Conservation (phyloP, 805 yeast species). For the Alloascoidea hylecoeti region DNA sequence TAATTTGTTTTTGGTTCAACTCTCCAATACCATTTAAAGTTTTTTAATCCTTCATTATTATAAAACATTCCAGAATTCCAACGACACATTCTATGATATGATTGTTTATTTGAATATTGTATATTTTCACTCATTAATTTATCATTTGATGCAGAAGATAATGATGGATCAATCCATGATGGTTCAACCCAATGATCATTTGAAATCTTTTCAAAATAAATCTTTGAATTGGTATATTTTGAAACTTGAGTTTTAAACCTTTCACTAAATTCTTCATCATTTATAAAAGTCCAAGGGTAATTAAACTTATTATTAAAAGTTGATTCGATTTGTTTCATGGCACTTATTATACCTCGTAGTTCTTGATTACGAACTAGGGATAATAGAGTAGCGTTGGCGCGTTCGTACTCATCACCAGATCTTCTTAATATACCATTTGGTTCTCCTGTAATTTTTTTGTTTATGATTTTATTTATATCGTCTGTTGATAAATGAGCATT, state of each 20-base stretch:
- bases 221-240: conserved; percentile 24
- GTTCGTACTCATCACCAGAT: conserved; percentile 9
- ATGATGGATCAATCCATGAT: conserved; percentile 29
- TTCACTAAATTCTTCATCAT: conserved; percentile 52
- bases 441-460: too few relatives aligned
- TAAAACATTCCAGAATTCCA: conserved; percentile 56
- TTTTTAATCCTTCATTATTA: conserved; percentile 43
- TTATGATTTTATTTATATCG: too few relatives aligned
- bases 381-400: conserved; percentile 65
- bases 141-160: conserved; percentile 25
- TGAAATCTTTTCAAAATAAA: conserved; percentile 30
- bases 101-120: conserved; percentile 44
- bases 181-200: conserved; percentile 50
- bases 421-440: conserved; percentile 12
- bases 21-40: conserved; percentile 68
- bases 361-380: conserved; percentile 66
- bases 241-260: conserved; percentile 33
- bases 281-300: conserved; percentile 73
- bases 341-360: conserved; percentile 25
- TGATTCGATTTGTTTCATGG: conserved; percentile 48
- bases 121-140: conserved; percentile 26
- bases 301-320: conserved; percentile 55
- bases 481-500: too few relatives aligned
- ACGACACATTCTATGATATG: conserved; percentile 80
- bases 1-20: conserved; percentile 63